Evolutionary conservation across 805 yeast species (phyloP).

Genomic region (Pichia heedii): DNA sequence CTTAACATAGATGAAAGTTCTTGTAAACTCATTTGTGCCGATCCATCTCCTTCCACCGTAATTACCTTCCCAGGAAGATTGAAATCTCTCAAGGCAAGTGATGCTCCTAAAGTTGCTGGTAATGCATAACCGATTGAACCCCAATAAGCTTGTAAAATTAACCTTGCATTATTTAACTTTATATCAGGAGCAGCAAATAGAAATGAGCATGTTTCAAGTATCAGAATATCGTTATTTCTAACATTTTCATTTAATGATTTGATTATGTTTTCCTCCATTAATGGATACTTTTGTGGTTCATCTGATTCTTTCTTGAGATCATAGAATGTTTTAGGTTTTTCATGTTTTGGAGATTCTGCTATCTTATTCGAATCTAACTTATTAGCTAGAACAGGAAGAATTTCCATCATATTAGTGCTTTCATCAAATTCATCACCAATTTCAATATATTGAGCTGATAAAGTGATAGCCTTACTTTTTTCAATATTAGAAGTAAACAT

Average conservation of each 20-base stretch:
- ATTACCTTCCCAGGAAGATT: conserved; percentile 31
- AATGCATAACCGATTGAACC: conserved; percentile 46
- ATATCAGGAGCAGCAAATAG: conserved; percentile 35
- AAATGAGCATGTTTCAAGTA: conserved; percentile 41
- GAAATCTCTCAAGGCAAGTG: conserved; percentile 35
- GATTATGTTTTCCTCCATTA: conserved; percentile 29
- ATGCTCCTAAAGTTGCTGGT: conserved; percentile 42
- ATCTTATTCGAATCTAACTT: conserved; percentile 27
- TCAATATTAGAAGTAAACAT: conserved; percentile 36
- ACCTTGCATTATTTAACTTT: conserved; percentile 27
- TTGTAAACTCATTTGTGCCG: conserved; percentile 47
- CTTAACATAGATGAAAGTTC: conserved; percentile 37
- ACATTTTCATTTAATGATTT: conserved; percentile 28
- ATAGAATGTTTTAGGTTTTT: conserved; percentile 4
- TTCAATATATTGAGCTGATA: conserved; percentile 35
- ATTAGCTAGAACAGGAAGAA: conserved; percentile 28
- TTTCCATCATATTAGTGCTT: conserved; percentile 26
- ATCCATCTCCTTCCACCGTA: conserved; percentile 45
- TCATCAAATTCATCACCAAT: conserved; percentile 25
- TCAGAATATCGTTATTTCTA: conserved; percentile 31
- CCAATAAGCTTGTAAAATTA: conserved; percentile 34
- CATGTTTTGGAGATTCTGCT: background rate
- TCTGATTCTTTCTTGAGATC: conserved; percentile 1
- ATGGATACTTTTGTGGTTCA: conserved; percentile 5
- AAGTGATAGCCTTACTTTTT: conserved; percentile 22